Percentiles rank a stretch among this genome's conserved stretches.
Evolutionary conservation across 306 rosid genomes (phyloP).

Genomic region (Herpetospermum pedunculosum): DNA sequence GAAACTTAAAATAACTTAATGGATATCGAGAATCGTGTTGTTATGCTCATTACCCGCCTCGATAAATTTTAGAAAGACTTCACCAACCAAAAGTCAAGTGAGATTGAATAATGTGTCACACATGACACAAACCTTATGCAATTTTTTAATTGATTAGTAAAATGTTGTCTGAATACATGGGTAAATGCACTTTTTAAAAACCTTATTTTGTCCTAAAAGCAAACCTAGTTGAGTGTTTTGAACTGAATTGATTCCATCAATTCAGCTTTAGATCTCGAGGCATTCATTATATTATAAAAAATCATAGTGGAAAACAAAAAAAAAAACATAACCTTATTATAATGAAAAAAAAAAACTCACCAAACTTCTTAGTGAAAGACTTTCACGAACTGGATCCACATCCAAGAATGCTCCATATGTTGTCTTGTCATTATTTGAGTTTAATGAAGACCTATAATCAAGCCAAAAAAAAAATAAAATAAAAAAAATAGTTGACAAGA

Average conservation of each 20-base stretch:
- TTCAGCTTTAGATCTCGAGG: not conserved
- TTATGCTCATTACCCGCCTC: not conserved
- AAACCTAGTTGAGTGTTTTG: not conserved
- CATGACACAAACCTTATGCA: not conserved
- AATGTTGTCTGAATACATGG: not conserved
- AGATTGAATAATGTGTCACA: too few species aligned
- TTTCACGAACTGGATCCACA: slow-evolving; percentile 40
- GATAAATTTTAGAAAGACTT: too few species aligned
- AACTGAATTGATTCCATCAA: not conserved
- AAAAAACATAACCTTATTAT: too few species aligned
- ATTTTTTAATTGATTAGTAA: not conserved
- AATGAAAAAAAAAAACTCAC: slow-evolving; percentile 23
- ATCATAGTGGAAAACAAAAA: not conserved
- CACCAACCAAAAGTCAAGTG: not conserved
- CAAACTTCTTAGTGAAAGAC: slow-evolving; percentile 53
- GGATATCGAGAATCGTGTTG: not conserved
- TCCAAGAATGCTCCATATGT: slow-evolving; percentile 50
- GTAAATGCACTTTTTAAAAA: not conserved
- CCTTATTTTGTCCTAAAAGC: not conserved
- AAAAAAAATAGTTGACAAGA: too few species aligned
- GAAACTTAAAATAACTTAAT: too few species aligned
- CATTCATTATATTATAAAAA: not conserved
- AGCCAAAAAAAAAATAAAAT: not conserved
- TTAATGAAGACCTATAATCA: slow-evolving; percentile 59
- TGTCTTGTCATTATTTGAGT: slow-evolving; percentile 42